Conservation (phyloP, 2,329 filamentous ascomycete genomes). For the Talaromyces piceae region DNA sequence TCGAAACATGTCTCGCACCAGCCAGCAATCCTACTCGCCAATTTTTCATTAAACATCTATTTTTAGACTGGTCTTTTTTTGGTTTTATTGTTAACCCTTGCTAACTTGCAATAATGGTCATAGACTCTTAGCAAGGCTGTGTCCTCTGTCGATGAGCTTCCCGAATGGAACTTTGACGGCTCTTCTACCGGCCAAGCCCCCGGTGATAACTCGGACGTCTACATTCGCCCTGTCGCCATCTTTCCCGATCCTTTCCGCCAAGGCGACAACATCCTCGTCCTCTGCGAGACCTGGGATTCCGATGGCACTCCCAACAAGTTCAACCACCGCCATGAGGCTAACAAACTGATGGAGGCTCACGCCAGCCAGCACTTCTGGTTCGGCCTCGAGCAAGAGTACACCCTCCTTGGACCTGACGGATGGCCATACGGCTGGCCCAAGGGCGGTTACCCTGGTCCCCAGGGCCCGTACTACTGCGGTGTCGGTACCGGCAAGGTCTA, state of each 20-base stretch:
- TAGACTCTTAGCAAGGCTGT: conserved; percentile 59
- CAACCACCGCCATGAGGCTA: conserved; percentile 92
- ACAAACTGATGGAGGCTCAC: conserved; percentile 82
- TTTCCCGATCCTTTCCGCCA: conserved; percentile 89
- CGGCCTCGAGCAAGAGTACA: conserved; percentile 97
- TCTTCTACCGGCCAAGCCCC: conserved; percentile 89
- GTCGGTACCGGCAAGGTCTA: conserved; percentile 95
- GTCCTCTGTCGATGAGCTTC: conserved; percentile 55
- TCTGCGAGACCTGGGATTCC: conserved; percentile 88
- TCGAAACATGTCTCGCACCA: background rate
- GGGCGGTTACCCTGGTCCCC: conserved; percentile 82
- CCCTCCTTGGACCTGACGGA: conserved; percentile 74
- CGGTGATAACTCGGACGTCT: conserved; percentile 94
- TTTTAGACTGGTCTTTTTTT: background rate
- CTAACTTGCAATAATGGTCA: conserved; percentile 7
- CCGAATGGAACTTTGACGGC: conserved; percentile 79
- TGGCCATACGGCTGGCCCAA: conserved; percentile 89
- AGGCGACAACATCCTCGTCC: conserved; percentile 85
- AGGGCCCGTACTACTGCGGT: conserved; percentile 97
- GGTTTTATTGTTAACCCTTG: background rate
- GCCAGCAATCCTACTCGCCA: background rate
- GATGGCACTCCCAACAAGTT: conserved; percentile 96
- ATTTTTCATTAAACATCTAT: background rate
- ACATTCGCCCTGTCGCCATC: conserved; percentile 82
- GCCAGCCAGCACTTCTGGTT: conserved; percentile 87